Base-by-base conservation (phyloP, 257 asterid genomes). In the Salvia hispanica region DNA sequence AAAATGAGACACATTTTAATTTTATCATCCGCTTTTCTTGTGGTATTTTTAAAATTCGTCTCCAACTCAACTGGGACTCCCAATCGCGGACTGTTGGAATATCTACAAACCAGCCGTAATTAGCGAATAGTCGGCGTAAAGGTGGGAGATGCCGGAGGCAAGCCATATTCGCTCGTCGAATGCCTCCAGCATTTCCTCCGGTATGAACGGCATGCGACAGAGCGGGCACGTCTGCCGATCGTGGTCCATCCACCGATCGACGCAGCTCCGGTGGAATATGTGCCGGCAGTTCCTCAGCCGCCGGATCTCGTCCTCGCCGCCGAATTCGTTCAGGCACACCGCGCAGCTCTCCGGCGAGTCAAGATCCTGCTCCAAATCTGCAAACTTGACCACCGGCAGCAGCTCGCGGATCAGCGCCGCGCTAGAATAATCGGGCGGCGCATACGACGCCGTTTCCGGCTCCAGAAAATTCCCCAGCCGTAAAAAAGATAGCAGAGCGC, bases 181-280 rank as follows among this genome's bases (percentile, higher is more conserved):
- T 10, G 72, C 70, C 73, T 88, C 97, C 84, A 84, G 95, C 95
- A 88, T 81, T 79, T 91, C 96, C 48, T 85, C 95, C 13, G 99
- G 95, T 0, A 94, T 76, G 25, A 94, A 84, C 36, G 82, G 83
- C 69, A 87, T 84, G 37, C 99, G 79, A 72, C 99, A 94, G 21
- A 94, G 90, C 3, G 99, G 97, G 43, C 99, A 94, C 58, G 99
- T 94, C 55, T 88, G 86, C 96, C 85, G 97, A 77, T 88, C 97
- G 71, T 88, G 97, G 76, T 91, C 97, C 95, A 94, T 91, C 99
- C 99, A 94, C 36, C 97, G 95, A 88, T 94, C 99, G 51, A 94
- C 67, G 73, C 99, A 94, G 59, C 79, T 70, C 83, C 87, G 64
- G 71, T 94, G 99, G 56, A 90, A 94, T 6, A 94, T 66, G 62